Evolutionary conservation across 2,329 filamentous ascomycete genomes (phyloP), one percentile per base, ranked within the genome.

Genomic region (Colletotrichum gloeosporioides): DNA sequence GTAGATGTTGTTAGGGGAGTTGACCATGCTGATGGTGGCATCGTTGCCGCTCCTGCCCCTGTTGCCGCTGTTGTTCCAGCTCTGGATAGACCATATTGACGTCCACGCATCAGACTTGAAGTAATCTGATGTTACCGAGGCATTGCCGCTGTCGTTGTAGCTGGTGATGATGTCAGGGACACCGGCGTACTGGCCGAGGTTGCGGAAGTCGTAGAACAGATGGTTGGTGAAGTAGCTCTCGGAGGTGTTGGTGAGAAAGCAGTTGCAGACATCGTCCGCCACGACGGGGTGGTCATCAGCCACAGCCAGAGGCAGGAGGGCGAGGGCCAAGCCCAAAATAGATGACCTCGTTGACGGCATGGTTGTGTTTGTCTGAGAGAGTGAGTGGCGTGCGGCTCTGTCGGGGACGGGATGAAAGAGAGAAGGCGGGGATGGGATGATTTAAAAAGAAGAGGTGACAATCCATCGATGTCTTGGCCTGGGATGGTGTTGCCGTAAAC

Each of bases 191-290:
- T 87, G 78, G 3, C 81, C 57, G 25, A 89, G 84, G 53, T 81
- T 82, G 62, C 89, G 83, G 78, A 89, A 90, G 80, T 90, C 89
- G 78, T 87, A 89, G 82, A 90, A 90, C 49, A 81, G 79, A 79
- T 89, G 89, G 22, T 83, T 81, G 22, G 83, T 81, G 78, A 88
- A 90, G 82, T 86, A 90, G 57, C 80, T 79, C 59, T 83, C 83
- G 15, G 84, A 86, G 61, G 84, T 87, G 78, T 90, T 89, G 78
- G 86, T 89, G 66, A 88, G 80, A 78, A 85, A 91, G 79, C 89
- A 90, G 72, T 84, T 83, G 80, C 89, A 90, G 57, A 82, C 79
- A 31, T 82, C 79, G 68, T 86, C 84, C 13, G 83, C 78, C 7
- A 81, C 82, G 8, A 59, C 36, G 79, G 79, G 39, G 77, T 77